phyloP scores from a whole-genome alignment of 176 grass and related monocot genomes.

The Stipa capillata region DNA sequence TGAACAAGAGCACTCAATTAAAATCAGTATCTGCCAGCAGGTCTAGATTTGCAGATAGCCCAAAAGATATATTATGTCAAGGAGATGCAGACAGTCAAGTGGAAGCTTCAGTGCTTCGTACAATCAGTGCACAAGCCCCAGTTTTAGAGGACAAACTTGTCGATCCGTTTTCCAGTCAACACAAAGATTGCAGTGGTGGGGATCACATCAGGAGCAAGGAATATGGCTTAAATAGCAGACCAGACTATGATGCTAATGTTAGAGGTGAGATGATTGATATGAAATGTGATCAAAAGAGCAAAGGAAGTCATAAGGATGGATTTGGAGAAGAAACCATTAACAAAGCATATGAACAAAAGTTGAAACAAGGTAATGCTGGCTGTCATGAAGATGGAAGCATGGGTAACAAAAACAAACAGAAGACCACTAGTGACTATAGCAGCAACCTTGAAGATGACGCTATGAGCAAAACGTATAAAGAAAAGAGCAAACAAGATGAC shows the following conservation, averaged over 20 bases:
- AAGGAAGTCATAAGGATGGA: background rate
- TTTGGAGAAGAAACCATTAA: background rate
- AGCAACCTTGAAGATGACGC: conserved; percentile 19
- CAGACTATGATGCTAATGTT: background rate
- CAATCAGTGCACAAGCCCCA: conserved; percentile 7
- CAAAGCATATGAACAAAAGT: background rate
- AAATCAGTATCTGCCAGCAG: conserved; percentile 21
- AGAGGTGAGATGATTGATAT: background rate
- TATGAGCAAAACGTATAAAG: conserved; percentile 19
- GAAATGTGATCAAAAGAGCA: conserved; percentile 14
- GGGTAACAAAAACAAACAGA: background rate
- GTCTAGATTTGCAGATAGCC: conserved; percentile 38
- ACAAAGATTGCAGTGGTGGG: background rate
- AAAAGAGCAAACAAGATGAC: conserved; percentile 24
- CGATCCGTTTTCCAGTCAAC: conserved; percentile 30
- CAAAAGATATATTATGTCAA: conserved; percentile 50
- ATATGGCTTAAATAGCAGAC: background rate
- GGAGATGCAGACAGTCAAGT: conserved; percentile 17
- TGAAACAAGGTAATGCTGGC: background rate
- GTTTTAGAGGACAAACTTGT: conserved; percentile 27
- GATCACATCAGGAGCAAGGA: background rate
- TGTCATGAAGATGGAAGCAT: background rate
- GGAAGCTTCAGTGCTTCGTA: conserved; percentile 5
- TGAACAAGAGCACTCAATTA: conserved; percentile 27
- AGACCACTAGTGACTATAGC: background rate